These are phyloP conservation scores for Pyrenula aspistea DNA, from an alignment of 495 filamentous ascomycete genomes.

Conservation along the genomic window DNA sequence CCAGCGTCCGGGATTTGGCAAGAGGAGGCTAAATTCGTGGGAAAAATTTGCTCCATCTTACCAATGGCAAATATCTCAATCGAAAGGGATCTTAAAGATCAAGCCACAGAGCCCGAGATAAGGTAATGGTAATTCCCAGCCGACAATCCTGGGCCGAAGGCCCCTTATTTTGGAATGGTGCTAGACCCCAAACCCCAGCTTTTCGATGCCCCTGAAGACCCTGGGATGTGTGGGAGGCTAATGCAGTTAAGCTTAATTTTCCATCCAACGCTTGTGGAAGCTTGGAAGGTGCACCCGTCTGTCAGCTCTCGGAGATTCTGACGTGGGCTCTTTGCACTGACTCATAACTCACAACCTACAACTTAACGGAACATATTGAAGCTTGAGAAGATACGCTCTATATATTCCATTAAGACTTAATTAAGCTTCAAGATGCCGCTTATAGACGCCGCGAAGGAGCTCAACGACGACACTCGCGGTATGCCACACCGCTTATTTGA, in stretches of 20 bases:
- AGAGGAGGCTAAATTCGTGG: no score
- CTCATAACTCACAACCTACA: background rate
- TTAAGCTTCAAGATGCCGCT: constrained; percentile 30
- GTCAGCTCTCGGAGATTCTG: background rate
- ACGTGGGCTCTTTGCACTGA: background rate
- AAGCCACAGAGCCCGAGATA: no score
- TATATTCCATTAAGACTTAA: background rate
- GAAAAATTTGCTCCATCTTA: no score
- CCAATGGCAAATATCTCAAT: no score
- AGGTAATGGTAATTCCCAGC: no score
- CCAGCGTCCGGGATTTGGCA: no score
- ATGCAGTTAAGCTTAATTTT: background rate
- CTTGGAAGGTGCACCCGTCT: background rate
- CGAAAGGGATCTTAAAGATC: no score
- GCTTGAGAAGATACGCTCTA: background rate
- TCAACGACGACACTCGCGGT: constrained; percentile 44
- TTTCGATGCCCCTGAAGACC: background rate
- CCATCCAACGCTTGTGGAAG: background rate
- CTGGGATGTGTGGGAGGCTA: background rate
- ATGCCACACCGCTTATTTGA: constrained; percentile 9
- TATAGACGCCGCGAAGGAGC: constrained; percentile 28
- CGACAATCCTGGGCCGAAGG: no score
- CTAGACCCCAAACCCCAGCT: no score
- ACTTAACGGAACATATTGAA: no score
- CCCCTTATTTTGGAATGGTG: no score